Evolutionary conservation across 1,284 basidiomycete species (phyloP).

Genomic region (Ustilago sp.): DNA sequence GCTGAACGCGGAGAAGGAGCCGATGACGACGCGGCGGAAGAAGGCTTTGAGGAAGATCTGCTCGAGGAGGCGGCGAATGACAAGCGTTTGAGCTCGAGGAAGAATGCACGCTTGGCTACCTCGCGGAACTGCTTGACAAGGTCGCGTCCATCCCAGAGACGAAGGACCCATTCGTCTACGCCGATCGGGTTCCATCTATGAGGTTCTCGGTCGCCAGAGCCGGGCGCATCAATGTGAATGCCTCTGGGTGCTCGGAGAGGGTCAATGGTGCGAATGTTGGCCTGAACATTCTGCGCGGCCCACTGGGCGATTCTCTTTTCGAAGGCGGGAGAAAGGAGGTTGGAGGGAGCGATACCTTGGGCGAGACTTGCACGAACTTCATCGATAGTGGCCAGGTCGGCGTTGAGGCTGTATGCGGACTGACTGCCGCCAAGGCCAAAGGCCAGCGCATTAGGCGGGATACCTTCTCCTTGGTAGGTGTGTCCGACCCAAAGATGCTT

Average conservation of each 20-base stretch:
- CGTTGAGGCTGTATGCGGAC: slow-evolving; percentile 48
- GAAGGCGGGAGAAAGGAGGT: slow-evolving; percentile 49
- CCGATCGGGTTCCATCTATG: slow-evolving; percentile 52
- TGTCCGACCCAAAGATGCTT: slow-evolving; percentile 57
- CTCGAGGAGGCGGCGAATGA: slow-evolving; percentile 21
- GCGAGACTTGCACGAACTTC: slow-evolving; percentile 40
- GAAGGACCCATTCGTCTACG: slow-evolving; percentile 53
- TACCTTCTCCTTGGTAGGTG: slow-evolving; percentile 44
- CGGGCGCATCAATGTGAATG: slow-evolving; percentile 51
- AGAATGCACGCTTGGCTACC: slow-evolving; percentile 43
- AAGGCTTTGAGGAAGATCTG: slow-evolving; percentile 21
- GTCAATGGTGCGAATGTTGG: slow-evolving; percentile 47
- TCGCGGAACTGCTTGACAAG: slow-evolving; percentile 52
- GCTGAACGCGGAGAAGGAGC: slow-evolving; percentile 20
- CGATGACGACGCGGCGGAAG: slow-evolving; percentile 17
- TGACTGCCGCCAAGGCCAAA: slow-evolving; percentile 41
- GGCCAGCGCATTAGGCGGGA: slow-evolving; percentile 43
- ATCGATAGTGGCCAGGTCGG: slow-evolving; percentile 39
- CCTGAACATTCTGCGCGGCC: slow-evolving; percentile 54
- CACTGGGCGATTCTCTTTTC: slow-evolving; percentile 48
- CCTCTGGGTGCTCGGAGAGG: slow-evolving; percentile 43
- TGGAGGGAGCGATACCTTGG: slow-evolving; percentile 35
- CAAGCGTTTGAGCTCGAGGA: slow-evolving; percentile 52
- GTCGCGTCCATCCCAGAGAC: slow-evolving; percentile 53
- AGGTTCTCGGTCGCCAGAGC: slow-evolving; percentile 43